Conservation (phyloP, 768 basidiomycete species). For the Macrolepiota fuliginosa region DNA sequence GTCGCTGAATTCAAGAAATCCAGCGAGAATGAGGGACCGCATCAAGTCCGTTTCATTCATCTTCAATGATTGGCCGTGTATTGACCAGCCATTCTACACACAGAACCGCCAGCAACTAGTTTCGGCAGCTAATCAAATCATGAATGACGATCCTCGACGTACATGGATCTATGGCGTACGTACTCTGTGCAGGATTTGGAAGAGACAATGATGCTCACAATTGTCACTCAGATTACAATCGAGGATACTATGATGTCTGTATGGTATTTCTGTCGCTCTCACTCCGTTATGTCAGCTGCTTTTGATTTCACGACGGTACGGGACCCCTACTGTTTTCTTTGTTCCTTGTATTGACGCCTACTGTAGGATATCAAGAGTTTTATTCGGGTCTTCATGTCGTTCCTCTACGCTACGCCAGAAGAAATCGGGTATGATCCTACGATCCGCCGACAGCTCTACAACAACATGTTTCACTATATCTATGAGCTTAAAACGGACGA, state of each 20-base stretch:
- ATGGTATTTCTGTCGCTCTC: conserved; percentile 14
- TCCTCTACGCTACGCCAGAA: background rate
- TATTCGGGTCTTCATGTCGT: conserved; percentile 4
- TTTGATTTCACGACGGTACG: conserved; percentile 10
- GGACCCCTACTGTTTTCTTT: background rate
- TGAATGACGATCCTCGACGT: background rate
- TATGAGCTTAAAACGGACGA: no score
- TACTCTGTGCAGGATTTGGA: no score
- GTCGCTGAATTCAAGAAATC: no score
- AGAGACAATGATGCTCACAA: background rate
- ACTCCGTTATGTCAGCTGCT: conserved; percentile 6
- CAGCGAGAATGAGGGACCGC: no score
- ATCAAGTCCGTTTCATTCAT: no score
- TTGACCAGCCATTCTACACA: no score
- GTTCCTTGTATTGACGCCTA: background rate
- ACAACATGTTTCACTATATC: no score
- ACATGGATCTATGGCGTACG: background rate
- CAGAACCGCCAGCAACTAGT: background rate
- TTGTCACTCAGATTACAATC: conserved; percentile 7
- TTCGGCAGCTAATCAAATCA: no score
- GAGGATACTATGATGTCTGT: conserved; percentile 8
- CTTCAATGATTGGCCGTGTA: no score
- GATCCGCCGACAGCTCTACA: no score
- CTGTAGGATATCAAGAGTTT: background rate
- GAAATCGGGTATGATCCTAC: no score